These are phyloP conservation scores for Casaregolazyma suthepensis DNA, from an alignment of 1,139 yeast genomes.

Conservation along the genomic window DNA sequence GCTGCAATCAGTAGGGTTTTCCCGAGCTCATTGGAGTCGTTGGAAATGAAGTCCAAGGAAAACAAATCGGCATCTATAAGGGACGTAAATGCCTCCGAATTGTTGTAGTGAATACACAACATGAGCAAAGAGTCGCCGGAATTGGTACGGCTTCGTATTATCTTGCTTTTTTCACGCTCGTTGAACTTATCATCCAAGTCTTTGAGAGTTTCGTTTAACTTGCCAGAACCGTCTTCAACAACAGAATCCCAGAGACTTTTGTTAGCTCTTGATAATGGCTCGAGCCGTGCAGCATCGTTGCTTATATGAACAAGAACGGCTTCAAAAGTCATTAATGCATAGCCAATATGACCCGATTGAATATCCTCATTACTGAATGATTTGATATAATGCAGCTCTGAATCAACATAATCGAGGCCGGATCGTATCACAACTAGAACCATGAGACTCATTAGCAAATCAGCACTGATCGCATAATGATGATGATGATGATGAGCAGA, in stretches of 20 bases:
- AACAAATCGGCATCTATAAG: constrained; percentile 42
- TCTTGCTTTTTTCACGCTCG: constrained; percentile 27
- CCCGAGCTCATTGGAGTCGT: constrained; percentile 51
- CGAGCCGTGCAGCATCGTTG: constrained; percentile 40
- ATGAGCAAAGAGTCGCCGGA: constrained; percentile 60
- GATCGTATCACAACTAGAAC: constrained; percentile 68
- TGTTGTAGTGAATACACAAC: constrained; percentile 23
- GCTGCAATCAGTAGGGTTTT: constrained; percentile 58
- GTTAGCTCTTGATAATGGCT: constrained; percentile 44
- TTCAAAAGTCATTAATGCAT: constrained; percentile 71
- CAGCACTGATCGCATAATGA: constrained; percentile 57
- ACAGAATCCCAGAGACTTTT: constrained; percentile 45
- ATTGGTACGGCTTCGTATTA: constrained; percentile 47
- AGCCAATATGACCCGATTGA: constrained; percentile 51
- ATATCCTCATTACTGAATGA: constrained; percentile 48
- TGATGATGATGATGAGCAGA: neutral
- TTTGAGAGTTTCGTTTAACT: constrained; percentile 5
- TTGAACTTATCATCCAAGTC: constrained; percentile 1
- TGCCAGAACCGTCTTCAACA: constrained; percentile 1
- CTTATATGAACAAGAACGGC: constrained; percentile 67
- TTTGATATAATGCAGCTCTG: constrained; percentile 61
- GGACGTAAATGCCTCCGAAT: constrained; percentile 37
- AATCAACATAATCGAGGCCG: constrained; percentile 50
- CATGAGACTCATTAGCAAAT: constrained; percentile 65
- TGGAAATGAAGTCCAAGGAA: constrained; percentile 59